Base-by-base conservation (phyloP, 192 early-diverging fungal species). In the Coemansia sp. region DNA sequence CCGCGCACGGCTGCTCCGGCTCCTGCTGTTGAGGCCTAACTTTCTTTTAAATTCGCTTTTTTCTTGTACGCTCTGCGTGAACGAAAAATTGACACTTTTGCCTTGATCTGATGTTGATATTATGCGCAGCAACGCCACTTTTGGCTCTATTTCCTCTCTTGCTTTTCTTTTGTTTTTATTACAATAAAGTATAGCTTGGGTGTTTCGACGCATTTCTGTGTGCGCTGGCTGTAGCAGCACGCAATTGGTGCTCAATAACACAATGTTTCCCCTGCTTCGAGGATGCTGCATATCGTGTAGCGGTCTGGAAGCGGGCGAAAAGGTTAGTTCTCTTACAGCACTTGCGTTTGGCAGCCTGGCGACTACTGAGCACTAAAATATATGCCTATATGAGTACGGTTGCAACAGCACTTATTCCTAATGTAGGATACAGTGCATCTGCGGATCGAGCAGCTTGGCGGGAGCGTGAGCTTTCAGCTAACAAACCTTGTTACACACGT, bases 201-300 rank as follows among this genome's bases (percentile, higher is more conserved):
- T 1, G 31, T 9, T 34, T 2, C 31, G 8, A 34, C 31, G 31
- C 31, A 34, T 34, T 34, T 34, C 31, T 34, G 31, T 34, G 31
- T 34, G 31, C 4, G 31, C 31, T 34, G 31, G 31, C 6, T 34
- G 31, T 34, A 34, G 31, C 6, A 34, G 31, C 31, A 34, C 31
- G 8, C 31, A 34, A 34, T 34, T 34, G 31, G 31, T 34, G 31
- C 31, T 34, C 31, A 34, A 34, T 34, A 34, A 34, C 6, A 34
- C 52, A 7, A 2, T 28, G 46, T 68, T 68, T 51, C 62, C 66
- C 17, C 60, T 81, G 10, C 53, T 81, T 8, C 38, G 58, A 21
- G 64, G 66, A 4, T 72, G 58, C 54, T 81, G 73, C 34, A 66
- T 81, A 51, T 81, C 78, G 1, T 81, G 72, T 44, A 81, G 78